Evolutionary conservation across 2,329 filamentous ascomycete genomes (phyloP), one percentile per base, ranked within the genome.

Genomic region (Bipolaris zeicola): DNA sequence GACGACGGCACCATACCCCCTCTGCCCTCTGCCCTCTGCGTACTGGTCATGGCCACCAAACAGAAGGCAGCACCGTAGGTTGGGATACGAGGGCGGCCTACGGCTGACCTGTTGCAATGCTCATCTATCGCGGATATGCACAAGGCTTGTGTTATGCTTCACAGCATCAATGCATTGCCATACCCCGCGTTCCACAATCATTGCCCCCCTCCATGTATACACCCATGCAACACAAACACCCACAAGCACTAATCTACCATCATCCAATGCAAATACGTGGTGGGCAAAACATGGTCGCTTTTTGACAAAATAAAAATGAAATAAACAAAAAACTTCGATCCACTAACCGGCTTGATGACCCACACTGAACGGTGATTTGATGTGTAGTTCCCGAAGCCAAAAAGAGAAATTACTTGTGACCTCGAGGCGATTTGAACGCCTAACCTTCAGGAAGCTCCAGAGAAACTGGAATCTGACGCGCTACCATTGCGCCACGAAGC

Each of bases 401-500:
- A 55, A 28, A 28, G 20, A 16, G 16, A 20, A n/a, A 42, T 1
- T 11, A 4, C 18, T n/a, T 44, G 33, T 55, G 55, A 57, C 55
- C 55, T 57, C 55, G 50, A 57, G 55, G 55, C 51, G 55, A 57
- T 57, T 57, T 57, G 55, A 57, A 57, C 55, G 51, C 55, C 55
- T 57, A 57, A 54, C 55, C 55, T 57, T 57, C 55, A 57, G 55
- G 55, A 54, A 22, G 20, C 55, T 57, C 55, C 55, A 57, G 55
- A 45, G 45, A 11, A 54, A 57, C 55, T 57, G 55, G 55, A 57
- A 57, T 57, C 55, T 57, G 55, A 57, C 55, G 55, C 55, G 55
- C 55, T 57, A 57, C 55, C 55, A 57, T 57, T 57, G 55, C 55
- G 55, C 55, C 55, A 57, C 50, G 55, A 57, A 57, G 55, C 55